A percentile compares a stretch with the other conserved stretches of the same genome.
These are phyloP conservation scores for Penicillium corylophilum DNA, from an alignment of 2,329 filamentous ascomycete species.

Conservation along the genomic window DNA sequence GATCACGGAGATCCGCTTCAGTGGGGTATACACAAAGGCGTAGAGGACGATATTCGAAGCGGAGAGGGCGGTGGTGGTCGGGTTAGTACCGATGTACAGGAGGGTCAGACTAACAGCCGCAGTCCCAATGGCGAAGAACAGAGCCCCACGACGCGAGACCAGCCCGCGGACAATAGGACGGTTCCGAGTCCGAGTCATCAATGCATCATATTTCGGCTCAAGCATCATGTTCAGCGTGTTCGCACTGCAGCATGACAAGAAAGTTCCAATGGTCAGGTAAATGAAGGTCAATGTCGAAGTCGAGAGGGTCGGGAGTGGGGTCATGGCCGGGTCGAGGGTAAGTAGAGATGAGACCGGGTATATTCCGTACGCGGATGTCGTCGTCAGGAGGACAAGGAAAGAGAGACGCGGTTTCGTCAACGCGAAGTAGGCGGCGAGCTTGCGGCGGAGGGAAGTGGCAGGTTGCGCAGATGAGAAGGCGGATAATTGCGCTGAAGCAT, in stretches of 20 bases:
- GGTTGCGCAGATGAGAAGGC: slow-evolving; percentile 58
- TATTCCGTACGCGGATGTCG: slow-evolving; percentile 86
- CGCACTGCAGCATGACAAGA: slow-evolving; percentile 83
- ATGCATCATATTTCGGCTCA: slow-evolving; percentile 83
- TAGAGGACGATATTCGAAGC: slow-evolving; percentile 84
- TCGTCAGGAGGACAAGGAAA: slow-evolving; percentile 84
- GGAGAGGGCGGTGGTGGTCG: slow-evolving; percentile 84
- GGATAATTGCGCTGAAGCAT: slow-evolving; percentile 62
- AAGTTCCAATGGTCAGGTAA: slow-evolving; percentile 86
- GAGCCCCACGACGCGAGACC: slow-evolving; percentile 67
- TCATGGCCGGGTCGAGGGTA: slow-evolving; percentile 71
- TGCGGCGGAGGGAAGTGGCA: slow-evolving; percentile 59
- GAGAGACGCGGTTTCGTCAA: slow-evolving; percentile 94
- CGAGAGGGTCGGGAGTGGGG: slow-evolving; percentile 59
- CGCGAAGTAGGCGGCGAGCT: slow-evolving; percentile 77
- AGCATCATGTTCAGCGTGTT: slow-evolving; percentile 98
- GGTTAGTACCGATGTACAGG: slow-evolving; percentile 88
- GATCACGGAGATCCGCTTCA: slow-evolving; percentile 80
- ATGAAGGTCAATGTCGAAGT: slow-evolving; percentile 81
- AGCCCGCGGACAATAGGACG: slow-evolving; percentile 82
- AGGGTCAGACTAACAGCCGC: slow-evolving; percentile 68
- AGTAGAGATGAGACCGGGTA: slow-evolving; percentile 91
- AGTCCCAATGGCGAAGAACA: slow-evolving; percentile 74
- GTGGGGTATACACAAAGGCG: slow-evolving; percentile 85
- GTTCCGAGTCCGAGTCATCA: slow-evolving; percentile 92